Base-by-base conservation (phyloP, 2,329 filamentous ascomycete species). In the Beauveria bassiana region DNA sequence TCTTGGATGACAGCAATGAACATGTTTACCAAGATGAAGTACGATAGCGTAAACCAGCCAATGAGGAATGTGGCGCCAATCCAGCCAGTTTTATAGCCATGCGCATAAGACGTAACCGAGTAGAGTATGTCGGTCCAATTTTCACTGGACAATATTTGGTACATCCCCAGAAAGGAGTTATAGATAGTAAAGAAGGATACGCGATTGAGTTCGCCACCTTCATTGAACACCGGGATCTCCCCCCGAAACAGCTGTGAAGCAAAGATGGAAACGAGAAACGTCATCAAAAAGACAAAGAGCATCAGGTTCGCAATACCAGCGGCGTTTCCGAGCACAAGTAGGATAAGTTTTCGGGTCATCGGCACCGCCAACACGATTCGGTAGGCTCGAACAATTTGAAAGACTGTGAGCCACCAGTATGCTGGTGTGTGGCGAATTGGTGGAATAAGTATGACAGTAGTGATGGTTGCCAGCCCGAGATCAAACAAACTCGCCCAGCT, bases 1-100 rank as follows among this genome's bases (percentile, higher is more conserved):
- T 99, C 95, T 74, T 99, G 95, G 66, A 99, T 99, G 77, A 99
- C 95, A 80, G 95, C 95, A 90, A 99, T 98, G 80, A 99, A 99
- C 95, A 99, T 99, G 71, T 98, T 99, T 78, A 99, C 78, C 64
- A 98, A 84, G 76, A 99, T 96, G 72, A 98, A 93, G 73, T 96
- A 97, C 6, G 92, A 84, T 49, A 99, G 82, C 62, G 96, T 95
- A 74, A 96, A 98, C 95, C 95, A 99, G 66, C 93, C 83, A 65
- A 97, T 91, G 67, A 96, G 82, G 68, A 99, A 97, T 1, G 90
- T 81, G 9, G 93, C 92, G 10, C 90, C 92, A 61, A 98, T 92
- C 93, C 95, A 98, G 9, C 90, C 84, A n/a, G 90, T 96, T 45
- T 86, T 81, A 66, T 81, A 85, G 6, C 71, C 69, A 10, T 81